Evolutionary conservation across 1,284 basidiomycete species (phyloP), one percentile per base, ranked within the genome.

Genomic region (Apiotrichum laibachii): DNA sequence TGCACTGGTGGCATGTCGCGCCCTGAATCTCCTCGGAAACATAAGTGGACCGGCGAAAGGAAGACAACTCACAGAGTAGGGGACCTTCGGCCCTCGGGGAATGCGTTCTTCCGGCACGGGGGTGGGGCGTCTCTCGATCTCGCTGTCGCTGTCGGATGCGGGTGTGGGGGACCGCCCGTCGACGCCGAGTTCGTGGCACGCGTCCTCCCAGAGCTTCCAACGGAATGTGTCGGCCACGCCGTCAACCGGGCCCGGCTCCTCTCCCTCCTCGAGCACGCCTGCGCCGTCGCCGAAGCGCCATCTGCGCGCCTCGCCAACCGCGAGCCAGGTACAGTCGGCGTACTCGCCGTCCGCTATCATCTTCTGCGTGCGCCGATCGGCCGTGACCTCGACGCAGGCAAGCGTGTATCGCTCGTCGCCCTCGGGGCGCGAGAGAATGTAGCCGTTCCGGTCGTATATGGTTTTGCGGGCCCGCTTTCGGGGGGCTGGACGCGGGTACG

Each of bases 1-100:
- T 61, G 56, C 76, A 78, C 43, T 78, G 76, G 62, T 78, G 76
- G 56, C 76, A 78, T 9, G 69, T 21, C 1, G 61, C 63, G 16
- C 69, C 71, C 5, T 67, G 61, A 31, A 71, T 40, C 15, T 66
- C 61, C 65, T 68, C 37, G 33, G 16, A 42, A 22, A 9, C 22
- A 40, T 39, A n/a, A 35, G 35, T 26, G 15, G n/a, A n/a, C n/a
- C n/a, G n/a, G 34, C 43, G 34, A 35, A 48, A 8, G 12, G 11
- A 6, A 21, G 2, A 7, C 31, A 10, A 61, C 67, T 63, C 26
- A 69, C 67, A 2, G 65, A 69, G 53, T 70, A 71, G 34, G 9
- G 54, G 6, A 60, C 48, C 16, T 59, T 55, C n/a, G 42, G 34
- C 35, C 22, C 35, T 34, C 5, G 19, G 15, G 6, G 31, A 10